These are phyloP conservation scores for Coccomyxa subellipsoidea DNA, from an alignment of 163 green algal genomes.

Conservation along the genomic window DNA sequence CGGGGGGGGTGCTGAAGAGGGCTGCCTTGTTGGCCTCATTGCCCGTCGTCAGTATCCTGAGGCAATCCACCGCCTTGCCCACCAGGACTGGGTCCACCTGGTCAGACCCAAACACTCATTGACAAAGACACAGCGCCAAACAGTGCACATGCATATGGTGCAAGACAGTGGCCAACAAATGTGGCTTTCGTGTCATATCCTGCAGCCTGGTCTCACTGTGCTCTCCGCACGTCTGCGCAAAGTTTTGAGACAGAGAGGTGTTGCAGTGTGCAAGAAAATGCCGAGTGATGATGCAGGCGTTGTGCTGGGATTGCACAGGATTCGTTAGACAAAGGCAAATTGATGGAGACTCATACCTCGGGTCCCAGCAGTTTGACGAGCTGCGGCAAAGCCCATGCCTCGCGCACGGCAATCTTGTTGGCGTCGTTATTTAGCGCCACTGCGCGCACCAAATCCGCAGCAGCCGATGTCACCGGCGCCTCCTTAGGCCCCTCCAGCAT, in stretches of 20 bases:
- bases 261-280: no score
- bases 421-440: slow-evolving; percentile 21
- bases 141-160: neutral
- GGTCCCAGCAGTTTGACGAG: slow-evolving; percentile 24
- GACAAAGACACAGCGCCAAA: no score
- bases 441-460: slow-evolving; percentile 16
- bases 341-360: no score
- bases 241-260: no score
- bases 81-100: slow-evolving; percentile 14
- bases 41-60: slow-evolving; percentile 31
- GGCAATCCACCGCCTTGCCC: slow-evolving; percentile 34
- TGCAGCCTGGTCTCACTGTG: no score
- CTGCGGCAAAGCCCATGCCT: slow-evolving; percentile 28
- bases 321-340: no score
- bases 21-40: slow-evolving; percentile 33
- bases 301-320: no score
- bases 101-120: no score
- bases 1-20: slow-evolving; percentile 18
- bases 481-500: slow-evolving; percentile 17
- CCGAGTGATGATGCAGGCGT: no score
- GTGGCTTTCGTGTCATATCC: no score
- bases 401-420: slow-evolving; percentile 27
- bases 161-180: neutral
- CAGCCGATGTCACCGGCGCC: neutral
- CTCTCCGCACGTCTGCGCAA: no score